Base-by-base conservation (phyloP, 1,139 yeast genomes). In the Kurtzmaniella quercitrusa region DNA sequence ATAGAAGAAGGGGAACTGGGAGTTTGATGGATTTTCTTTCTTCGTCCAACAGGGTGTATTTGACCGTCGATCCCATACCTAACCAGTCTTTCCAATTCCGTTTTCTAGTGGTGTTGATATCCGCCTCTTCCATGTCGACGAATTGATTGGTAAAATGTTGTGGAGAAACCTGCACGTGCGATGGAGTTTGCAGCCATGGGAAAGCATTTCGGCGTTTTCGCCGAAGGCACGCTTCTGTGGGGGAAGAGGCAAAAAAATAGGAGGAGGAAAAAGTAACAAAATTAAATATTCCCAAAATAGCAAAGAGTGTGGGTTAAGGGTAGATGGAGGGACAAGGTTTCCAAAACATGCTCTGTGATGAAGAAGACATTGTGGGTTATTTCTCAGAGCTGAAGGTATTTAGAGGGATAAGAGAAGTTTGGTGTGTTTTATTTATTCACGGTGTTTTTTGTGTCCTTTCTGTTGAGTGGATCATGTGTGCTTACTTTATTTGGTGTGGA, bases 121-220 rank as follows among this genome's bases (percentile, higher is more conserved):
- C 38, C 21, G 38, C 25, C 21, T 19, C 38, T 19, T 36, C 38
- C 38, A 36, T 36, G 38, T 31, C 36, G 16, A 31, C 31, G 31
- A 27, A 27, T 8, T 23, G 14, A 27, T 27, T n/a, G 31, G 31
- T 27, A 27, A 23, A 23, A 8, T 23, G 25, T 27, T 27, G 31
- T 27, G 31, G 31, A 27, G 31, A 31, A 16, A 31, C 18, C 36
- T 31, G 36, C 36, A 31, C 36, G 36, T 31, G 36, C 9, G 18
- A 14, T 12, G 6, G 34, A 9, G 36, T 31, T 31, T 31, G 36
- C 36, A 31, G 36, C 36, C 36, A 31, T 31, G 36, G 36, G 12
- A 31, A 3, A 8, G 18, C 16, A 31, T 31, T 31, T 14, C 36
- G 36, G 36, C 36, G 36, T 31, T 31, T 31, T 31, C 36, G 36